Evolutionary conservation across 2,329 filamentous ascomycete species (phyloP).

Genomic region (Cadophora luteo-olivacea): DNA sequence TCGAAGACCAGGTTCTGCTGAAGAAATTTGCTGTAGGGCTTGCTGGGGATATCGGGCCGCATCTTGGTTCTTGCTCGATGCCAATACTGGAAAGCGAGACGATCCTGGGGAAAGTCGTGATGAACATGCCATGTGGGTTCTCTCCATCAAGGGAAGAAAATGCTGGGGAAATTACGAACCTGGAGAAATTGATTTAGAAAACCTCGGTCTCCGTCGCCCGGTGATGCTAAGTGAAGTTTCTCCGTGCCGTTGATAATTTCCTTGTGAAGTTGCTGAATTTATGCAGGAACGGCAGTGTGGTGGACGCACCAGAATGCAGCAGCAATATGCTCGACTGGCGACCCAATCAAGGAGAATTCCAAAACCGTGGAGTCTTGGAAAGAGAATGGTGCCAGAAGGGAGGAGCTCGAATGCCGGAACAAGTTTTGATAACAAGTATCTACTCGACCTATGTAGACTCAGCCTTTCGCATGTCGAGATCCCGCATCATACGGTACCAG

Average conservation of each 20-base stretch:
- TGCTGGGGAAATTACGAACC: constrained; percentile 1
- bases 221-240: background rate
- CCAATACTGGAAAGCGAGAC: background rate
- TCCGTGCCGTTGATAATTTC: constrained; percentile 11
- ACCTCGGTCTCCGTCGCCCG: background rate
- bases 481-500: background rate
- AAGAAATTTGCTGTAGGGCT: constrained; percentile 8
- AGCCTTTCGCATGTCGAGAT: background rate
- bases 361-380: no score
- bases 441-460: no score
- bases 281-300: constrained; percentile 11
- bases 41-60: constrained; percentile 11
- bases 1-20: constrained; percentile 2
- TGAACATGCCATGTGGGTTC: background rate
- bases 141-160: background rate
- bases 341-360: constrained; percentile 12
- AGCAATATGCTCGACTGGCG: background rate
- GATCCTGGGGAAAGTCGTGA: constrained; percentile 15
- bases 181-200: background rate
- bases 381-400: background rate
- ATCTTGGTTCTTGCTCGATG: constrained; percentile 2
- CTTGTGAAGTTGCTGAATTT: background rate
- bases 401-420: background rate
- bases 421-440: background rate
- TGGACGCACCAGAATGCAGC: background rate